phyloP scores from a whole-genome alignment of 169 alveolate genomes.

The Plasmodium gaboni region DNA sequence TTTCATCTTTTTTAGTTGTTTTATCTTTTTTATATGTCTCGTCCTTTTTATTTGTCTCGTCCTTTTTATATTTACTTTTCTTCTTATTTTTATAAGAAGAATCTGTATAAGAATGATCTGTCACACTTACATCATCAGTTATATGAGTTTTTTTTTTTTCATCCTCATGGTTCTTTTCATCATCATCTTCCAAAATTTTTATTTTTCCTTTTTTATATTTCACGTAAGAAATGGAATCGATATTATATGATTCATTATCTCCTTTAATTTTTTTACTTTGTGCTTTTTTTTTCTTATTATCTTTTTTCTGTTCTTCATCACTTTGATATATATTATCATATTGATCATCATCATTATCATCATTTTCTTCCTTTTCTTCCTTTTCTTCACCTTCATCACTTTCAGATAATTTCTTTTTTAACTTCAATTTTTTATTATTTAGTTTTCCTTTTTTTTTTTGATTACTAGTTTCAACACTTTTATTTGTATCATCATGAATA shows the following conservation, averaged over 20 bases:
- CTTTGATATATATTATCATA: not conserved
- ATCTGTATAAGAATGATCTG: too few species aligned
- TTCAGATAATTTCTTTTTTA: constrained; percentile 3
- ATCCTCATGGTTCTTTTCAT: too few species aligned
- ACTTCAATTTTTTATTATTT: constrained; percentile 5
- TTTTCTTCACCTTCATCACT: not conserved
- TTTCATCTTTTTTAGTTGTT: not conserved
- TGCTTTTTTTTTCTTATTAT: not conserved
- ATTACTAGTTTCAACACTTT: not conserved
- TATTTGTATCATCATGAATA: constrained; percentile 4
- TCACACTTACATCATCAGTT: too few species aligned
- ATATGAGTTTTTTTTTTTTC: too few species aligned
- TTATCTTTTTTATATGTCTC: not conserved
- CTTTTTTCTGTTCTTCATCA: not conserved
- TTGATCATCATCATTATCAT: not conserved
- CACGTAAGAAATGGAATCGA: too few species aligned
- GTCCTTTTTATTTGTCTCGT: not conserved
- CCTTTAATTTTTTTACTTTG: not conserved
- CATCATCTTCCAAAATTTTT: too few species aligned
- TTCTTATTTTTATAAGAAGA: too few species aligned
- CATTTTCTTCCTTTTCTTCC: not conserved
- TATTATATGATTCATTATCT: not conserved
- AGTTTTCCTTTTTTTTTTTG: not conserved
- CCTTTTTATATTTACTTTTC: not conserved
- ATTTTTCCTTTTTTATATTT: too few species aligned